phyloP scores from a whole-genome alignment of 2,329 filamentous ascomycete species.

The Diaporthe vexans region DNA sequence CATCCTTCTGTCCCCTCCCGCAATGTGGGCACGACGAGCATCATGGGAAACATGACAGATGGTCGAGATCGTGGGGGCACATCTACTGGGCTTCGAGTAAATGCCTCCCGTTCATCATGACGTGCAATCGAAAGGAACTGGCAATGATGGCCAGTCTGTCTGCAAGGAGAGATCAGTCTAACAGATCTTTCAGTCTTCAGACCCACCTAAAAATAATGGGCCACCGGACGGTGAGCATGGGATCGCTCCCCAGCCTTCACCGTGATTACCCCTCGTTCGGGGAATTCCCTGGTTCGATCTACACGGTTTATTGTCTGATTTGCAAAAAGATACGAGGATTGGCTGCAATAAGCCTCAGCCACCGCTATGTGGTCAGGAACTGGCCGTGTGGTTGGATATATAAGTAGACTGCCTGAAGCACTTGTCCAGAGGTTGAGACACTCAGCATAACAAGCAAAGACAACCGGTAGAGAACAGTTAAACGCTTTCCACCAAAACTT shows the following conservation, averaged over 20 bases:
- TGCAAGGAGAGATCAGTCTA: not conserved
- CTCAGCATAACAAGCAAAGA: not conserved
- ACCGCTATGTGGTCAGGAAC: not conserved
- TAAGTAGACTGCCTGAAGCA: not conserved
- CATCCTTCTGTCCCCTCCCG: not conserved
- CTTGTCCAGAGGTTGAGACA: not conserved
- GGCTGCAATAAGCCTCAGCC: slow-evolving; percentile 17
- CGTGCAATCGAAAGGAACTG: not conserved
- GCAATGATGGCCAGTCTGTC: not conserved
- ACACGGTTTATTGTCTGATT: slow-evolving; percentile 16
- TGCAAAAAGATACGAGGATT: slow-evolving; percentile 12
- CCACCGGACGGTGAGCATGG: slow-evolving; percentile 20
- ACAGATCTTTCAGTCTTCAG: not conserved
- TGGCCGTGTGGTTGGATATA: not conserved
- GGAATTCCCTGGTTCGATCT: slow-evolving; percentile 7
- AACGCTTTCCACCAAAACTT: not conserved
- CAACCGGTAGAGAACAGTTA: too few species aligned
- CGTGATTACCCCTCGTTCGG: slow-evolving; percentile 23
- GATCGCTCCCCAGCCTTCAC: slow-evolving; percentile 4
- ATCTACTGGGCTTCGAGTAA: not conserved
- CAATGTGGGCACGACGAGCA: not conserved
- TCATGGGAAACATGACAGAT: not conserved
- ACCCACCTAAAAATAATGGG: slow-evolving; percentile 18
- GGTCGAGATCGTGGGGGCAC: not conserved
- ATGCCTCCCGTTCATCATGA: not conserved